phyloP scores from a whole-genome alignment of 768 basidiomycete genomes.

The Scleroderma bovista region DNA sequence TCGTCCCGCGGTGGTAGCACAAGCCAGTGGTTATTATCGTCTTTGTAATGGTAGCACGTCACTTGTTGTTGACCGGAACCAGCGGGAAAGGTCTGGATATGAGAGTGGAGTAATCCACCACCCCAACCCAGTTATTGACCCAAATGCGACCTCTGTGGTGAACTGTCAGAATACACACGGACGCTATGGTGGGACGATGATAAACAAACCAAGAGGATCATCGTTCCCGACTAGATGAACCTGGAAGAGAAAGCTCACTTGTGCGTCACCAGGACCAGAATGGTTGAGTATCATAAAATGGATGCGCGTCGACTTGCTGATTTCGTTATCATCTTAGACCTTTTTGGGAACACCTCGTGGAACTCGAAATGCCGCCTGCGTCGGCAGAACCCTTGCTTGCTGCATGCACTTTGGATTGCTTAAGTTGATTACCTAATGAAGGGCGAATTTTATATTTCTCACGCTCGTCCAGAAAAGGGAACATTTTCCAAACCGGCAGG shows the following conservation, averaged over 20 bases:
- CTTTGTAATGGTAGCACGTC: conserved; percentile 99
- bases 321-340: no score
- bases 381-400: no score
- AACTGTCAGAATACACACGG: not conserved
- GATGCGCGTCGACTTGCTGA: no score
- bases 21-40: conserved; percentile 91
- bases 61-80: conserved; percentile 95
- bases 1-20: conserved; percentile 81
- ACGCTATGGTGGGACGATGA: not conserved
- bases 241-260: conserved; percentile 98
- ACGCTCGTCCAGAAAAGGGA: no score
- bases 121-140: conserved; percentile 96
- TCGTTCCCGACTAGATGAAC: conserved; percentile 94
- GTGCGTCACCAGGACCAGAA: conserved; percentile 93
- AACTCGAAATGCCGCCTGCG: no score
- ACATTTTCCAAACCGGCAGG: no score
- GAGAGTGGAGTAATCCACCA: conserved; percentile 93
- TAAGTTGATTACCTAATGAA: no score
- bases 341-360: no score
- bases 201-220: conserved; percentile 73
- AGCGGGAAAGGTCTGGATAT: conserved; percentile 89
- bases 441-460: no score
- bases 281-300: conserved; percentile 95
- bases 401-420: no score
- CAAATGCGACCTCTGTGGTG: conserved; percentile 72